Evolutionary conservation across 2,329 filamentous ascomycete species (phyloP).

Genomic region (Dothiorella sarmentorum): DNA sequence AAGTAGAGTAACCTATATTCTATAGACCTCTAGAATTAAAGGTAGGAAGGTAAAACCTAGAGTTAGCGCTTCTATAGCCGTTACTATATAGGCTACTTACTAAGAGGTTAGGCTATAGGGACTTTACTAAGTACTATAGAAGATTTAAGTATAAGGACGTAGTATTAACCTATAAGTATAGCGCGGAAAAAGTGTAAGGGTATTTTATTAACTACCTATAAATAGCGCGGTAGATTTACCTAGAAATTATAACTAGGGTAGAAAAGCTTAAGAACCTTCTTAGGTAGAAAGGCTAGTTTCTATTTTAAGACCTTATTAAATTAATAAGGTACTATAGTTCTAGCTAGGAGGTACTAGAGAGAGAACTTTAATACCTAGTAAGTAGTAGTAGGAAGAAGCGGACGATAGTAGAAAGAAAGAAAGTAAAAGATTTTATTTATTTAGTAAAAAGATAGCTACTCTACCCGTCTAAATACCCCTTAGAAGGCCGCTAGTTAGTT

Average conservation of each 20-base stretch:
- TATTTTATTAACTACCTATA: neutral
- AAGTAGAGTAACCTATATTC: neutral
- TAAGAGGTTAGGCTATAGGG: neutral
- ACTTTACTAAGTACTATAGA: neutral
- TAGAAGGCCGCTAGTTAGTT: too few species aligned
- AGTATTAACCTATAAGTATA: neutral
- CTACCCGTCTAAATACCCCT: too few species aligned
- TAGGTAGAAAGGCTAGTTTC: neutral
- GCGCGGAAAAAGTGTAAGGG: neutral
- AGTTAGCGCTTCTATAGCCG: neutral
- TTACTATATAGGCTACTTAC: neutral
- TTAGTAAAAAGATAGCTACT: too few species aligned
- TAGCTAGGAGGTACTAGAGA: too few species aligned
- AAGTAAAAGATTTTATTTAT: too few species aligned
- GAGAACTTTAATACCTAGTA: too few species aligned
- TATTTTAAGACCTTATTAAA: too few species aligned
- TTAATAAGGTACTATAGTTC: too few species aligned
- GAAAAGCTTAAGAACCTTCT: neutral
- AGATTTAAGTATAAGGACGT: neutral
- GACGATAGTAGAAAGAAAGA: too few species aligned
- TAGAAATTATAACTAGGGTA: neutral
- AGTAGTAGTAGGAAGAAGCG: too few species aligned
- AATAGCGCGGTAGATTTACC: neutral
- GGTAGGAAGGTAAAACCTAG: neutral
- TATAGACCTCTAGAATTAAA: neutral